Evolutionary conservation across 768 basidiomycete genomes (phyloP), one percentile per base, ranked within the genome.

Genomic region (Auricularia auricula-judae): DNA sequence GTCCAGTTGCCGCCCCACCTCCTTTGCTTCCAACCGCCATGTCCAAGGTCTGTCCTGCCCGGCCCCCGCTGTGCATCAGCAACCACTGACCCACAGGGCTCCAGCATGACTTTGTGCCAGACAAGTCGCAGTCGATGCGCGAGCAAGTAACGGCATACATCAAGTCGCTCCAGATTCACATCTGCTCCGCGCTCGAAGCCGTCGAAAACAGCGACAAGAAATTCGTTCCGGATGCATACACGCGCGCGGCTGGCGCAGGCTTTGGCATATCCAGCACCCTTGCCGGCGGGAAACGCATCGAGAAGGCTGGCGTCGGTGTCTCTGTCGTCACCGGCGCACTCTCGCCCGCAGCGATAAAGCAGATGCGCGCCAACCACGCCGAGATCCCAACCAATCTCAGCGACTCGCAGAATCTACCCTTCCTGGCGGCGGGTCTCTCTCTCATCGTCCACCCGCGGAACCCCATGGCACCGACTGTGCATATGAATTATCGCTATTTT

Each of bases 401-500:
- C 65, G 73, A 71, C 63, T 76, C 78, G 61, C 77, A 81, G 18
- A 84, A 86, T 44, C 80, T 97, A 14, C 96, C 95, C 0, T 99
- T 93, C 81, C 95, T 94, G 70, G 95, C 91, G 14, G 90, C 89
- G 0, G 96, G 97, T 0, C 80, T 98, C 70, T 92, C 89, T 68
- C 83, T 98, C 71, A 93, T 99, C 70, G 81, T 98, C 18, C 96
- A 99, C 74, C 96, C 96, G 0, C 83, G 87, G 63, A 97, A 94
- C 76, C 97, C 96, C 3, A 85, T 92, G 71, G 88, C 91, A 16
- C 93, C 97, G 8, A 98, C 96, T 23, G 87, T 93, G 4, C 96
- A 99, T 74, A 86, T 91, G 65, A 99, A 99, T 74, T 97, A 95
- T 71, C 91, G 97, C 63, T 98, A 98, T 76, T 99, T 99, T 72